Percentiles rank a stretch among this genome's conserved stretches.
Conservation (phyloP, 1,284 basidiomycete genomes). For the Thecaphora thlaspeos region DNA sequence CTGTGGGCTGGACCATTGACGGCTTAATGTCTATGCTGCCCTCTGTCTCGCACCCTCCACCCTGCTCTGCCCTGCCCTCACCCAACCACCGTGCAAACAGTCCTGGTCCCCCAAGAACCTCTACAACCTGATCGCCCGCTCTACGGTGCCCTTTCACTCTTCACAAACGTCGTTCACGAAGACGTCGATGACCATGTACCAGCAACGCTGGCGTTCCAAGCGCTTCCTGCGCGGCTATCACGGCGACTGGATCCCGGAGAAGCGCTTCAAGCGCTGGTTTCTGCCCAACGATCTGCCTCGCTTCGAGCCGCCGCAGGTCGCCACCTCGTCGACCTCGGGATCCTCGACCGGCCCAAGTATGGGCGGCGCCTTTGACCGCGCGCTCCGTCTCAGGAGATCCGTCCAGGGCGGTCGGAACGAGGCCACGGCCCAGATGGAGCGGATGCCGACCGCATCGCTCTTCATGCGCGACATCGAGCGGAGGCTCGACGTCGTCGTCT, state of each 20-base stretch:
- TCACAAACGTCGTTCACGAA: constrained; percentile 66
- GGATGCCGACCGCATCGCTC: constrained; percentile 45
- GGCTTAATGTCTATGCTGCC: too few species aligned
- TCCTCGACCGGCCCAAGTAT: constrained; percentile 11
- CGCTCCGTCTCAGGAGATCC: constrained; percentile 5
- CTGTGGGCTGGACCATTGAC: too few species aligned
- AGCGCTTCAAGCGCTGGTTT: constrained; percentile 92
- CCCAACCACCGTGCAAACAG: constrained; percentile 4
- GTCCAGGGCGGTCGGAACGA: constrained; percentile 5
- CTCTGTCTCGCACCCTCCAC: not conserved
- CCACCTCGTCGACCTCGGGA: constrained; percentile 15
- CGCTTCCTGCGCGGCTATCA: constrained; percentile 90
- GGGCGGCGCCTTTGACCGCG: constrained; percentile 25
- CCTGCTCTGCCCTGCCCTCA: not conserved
- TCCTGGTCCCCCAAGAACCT: constrained; percentile 74
- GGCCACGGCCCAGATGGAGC: constrained; percentile 28
- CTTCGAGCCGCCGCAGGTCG: constrained; percentile 62
- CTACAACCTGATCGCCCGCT: constrained; percentile 69
- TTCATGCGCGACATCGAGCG: constrained; percentile 70
- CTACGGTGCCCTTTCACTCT: constrained; percentile 39
- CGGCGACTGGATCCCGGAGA: constrained; percentile 90
- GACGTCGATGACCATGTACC: constrained; percentile 72
- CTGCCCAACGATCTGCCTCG: constrained; percentile 82
- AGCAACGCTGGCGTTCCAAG: constrained; percentile 89
- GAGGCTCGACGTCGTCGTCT: constrained; percentile 85